phyloP scores from a whole-genome alignment of 2,329 filamentous ascomycete genomes.

The Eutypella sp. region DNA sequence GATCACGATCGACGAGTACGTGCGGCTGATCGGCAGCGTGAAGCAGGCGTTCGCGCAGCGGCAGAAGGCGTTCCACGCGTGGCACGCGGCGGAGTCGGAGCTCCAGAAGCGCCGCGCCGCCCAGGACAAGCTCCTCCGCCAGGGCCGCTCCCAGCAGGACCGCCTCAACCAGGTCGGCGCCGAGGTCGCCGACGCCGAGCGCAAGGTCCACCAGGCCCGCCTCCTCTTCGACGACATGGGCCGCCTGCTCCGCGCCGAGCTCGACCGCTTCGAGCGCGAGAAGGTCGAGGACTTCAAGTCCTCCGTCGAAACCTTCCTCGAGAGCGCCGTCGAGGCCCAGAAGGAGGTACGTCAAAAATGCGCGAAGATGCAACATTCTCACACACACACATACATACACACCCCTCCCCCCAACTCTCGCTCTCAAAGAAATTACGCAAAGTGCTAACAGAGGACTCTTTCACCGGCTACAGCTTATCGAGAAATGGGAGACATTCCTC shows the following conservation, averaged over 20 bases:
- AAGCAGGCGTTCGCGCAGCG: conserved; percentile 90
- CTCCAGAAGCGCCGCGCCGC: conserved; percentile 81
- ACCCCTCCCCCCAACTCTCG: no score
- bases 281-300: conserved; percentile 99
- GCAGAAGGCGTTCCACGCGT: conserved; percentile 92
- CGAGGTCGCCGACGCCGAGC: conserved; percentile 91
- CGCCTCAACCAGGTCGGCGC: conserved; percentile 86
- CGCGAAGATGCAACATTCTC: no score
- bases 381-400: no score
- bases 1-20: conserved; percentile 97
- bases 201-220: conserved; percentile 84
- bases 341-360: conserved; percentile 81
- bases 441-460: conserved; percentile 20
- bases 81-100: conserved; percentile 87
- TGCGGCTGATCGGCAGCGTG: conserved; percentile 88
- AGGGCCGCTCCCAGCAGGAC: conserved; percentile 94
- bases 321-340: conserved; percentile 95
- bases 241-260: conserved; percentile 79
- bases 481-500: conserved; percentile 98
- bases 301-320: conserved; percentile 93
- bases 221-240: conserved; percentile 98
- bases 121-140: conserved; percentile 91
- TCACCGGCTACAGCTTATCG: conserved; percentile 54
- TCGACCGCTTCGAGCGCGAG: conserved; percentile 91
- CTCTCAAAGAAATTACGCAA: no score